These are phyloP conservation scores for Xerocomellus intermedius DNA, from an alignment of 768 basidiomycete genomes.

Conservation along the genomic window DNA sequence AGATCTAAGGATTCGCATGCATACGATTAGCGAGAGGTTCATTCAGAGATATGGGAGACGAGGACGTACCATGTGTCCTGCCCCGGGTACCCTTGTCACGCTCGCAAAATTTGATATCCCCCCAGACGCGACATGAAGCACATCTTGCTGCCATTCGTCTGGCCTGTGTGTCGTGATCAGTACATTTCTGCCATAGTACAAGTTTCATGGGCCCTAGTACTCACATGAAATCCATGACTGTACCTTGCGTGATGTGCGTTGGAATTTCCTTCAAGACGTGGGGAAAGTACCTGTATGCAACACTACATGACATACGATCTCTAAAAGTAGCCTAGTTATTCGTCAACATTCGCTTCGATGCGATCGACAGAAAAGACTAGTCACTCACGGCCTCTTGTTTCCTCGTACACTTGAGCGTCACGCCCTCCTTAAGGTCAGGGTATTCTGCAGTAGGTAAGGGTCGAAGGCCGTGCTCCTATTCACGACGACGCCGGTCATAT, in stretches of 20 bases:
- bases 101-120: too few species aligned
- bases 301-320: background rate
- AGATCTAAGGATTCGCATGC: too few species aligned
- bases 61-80: too few species aligned
- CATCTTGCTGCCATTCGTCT: too few species aligned
- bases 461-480: constrained; percentile 7
- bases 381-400: constrained; percentile 5
- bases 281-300: background rate
- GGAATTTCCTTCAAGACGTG: background rate
- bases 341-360: too few species aligned
- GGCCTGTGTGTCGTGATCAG: background rate
- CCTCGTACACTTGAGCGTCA: constrained; percentile 7
- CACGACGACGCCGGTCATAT: background rate
- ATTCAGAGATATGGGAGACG: too few species aligned
- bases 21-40: too few species aligned
- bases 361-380: too few species aligned
- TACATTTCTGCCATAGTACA: background rate
- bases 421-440: background rate
- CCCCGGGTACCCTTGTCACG: too few species aligned
- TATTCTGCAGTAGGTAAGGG: constrained; percentile 6
- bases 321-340: too few species aligned
- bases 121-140: too few species aligned
- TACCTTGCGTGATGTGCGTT: background rate
- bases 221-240: background rate
- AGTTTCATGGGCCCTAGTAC: too few species aligned